Evolutionary conservation across 805 yeast species (phyloP), one percentile per base, ranked within the genome.

Genomic region (Zygotorulaspora chibaensis): DNA sequence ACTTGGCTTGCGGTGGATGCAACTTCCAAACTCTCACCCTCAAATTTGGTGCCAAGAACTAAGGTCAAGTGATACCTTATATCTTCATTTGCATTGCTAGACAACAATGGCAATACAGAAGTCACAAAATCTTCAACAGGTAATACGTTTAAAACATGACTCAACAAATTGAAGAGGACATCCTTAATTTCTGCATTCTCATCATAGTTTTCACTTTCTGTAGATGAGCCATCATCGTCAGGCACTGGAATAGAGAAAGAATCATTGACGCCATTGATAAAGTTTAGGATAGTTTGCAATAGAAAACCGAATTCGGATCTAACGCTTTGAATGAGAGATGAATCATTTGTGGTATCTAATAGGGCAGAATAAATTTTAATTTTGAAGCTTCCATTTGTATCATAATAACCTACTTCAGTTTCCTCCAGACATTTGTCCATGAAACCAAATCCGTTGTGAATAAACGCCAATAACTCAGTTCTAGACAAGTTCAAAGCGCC

Each of bases 81-180:
- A 43, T 73, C 76, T 43, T 72, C 61, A 10, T 79, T 53, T 11
- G 54, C 47, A 15, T 48, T 55, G 23, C 52, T 55, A 7, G 49
- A 47, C 36, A 66, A 46, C 40, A 81, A 58, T 8, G 72, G 68
- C 23, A 75, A 68, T 18, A 85, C 74, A 1, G 95, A 79, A 13
- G 73, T 70, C 25, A 84, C 83, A 62, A 87, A 90, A 53, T 80
- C 76, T 50, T 75, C 75, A 52, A 89, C 76, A 26, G 98, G 96
- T 43, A 91, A 70, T 50, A 88, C 70, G 47, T 80, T 80, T 48
- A 91, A 68, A 51, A 83, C 68, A 53, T 77, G 78, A 28, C 80
- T 77, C 52, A 91, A 71, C 41, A 87, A 65, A 23, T 71, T 73
- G 59, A 80, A 79, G 43, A 83, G 66, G 28, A 69, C 70, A 35